Evolutionary conservation across 306 rosid genomes (phyloP).

Genomic region (Malus sieversii): DNA sequence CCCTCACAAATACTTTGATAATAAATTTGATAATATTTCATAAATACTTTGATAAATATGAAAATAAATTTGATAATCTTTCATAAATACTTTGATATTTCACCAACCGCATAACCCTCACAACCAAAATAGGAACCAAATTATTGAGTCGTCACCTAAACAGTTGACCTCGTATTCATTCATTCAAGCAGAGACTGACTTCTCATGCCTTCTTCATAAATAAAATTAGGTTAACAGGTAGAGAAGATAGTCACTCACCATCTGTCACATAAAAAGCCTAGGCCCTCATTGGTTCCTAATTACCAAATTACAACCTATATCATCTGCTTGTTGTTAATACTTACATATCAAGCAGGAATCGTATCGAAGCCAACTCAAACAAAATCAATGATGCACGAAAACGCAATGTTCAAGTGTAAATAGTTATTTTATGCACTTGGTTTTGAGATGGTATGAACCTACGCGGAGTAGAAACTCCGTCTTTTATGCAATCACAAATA

Average conservation of each 20-base stretch:
- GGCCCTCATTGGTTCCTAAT: neutral
- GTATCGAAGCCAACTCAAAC: neutral
- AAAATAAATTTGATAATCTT: too few relatives aligned
- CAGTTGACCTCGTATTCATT: neutral
- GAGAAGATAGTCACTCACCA: neutral
- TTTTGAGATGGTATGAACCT: neutral
- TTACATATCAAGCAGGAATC: neutral
- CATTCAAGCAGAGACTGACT: too few relatives aligned
- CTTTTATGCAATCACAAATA: neutral
- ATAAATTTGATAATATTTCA: too few relatives aligned
- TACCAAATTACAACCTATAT: neutral
- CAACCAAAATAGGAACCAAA: neutral
- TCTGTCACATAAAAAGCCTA: neutral
- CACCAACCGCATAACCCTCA: neutral
- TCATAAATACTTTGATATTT: too few relatives aligned
- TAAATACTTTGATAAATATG: too few relatives aligned
- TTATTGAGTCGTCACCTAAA: neutral
- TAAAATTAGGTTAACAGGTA: neutral
- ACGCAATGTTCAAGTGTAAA: neutral
- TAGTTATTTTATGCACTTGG: too few relatives aligned
- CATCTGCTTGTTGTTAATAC: neutral
- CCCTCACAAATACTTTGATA: too few relatives aligned
- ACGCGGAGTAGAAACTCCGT: neutral
- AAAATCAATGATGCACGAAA: neutral
- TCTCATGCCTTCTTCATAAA: neutral